Base-by-base conservation (phyloP, 176 grass and related monocot species). In the Triticum timopheevii region DNA sequence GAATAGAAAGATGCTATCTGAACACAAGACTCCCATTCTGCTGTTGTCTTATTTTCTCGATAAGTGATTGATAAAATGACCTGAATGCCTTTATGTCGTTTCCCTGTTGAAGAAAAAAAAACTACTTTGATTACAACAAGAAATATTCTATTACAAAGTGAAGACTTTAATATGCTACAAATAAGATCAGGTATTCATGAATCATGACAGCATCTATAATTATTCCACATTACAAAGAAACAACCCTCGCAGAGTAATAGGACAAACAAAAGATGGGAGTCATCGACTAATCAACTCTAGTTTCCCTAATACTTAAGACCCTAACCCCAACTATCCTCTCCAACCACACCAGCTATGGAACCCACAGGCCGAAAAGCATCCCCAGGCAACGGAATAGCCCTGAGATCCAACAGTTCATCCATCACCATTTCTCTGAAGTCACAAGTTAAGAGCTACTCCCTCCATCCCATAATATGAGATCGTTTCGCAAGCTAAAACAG, bases 11-110 rank as follows among this genome's bases (percentile, higher is more conserved):
- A 77, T 94, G 85, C 90, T 99, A 99, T 99, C 97, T 94, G 85
- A 96, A 96, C 76, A 96, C 92, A 88, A 96, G 85, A 65, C 89
- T 99, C 77, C 94, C 92, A 87, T 96, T 99, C 79, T 94, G 92
- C 16, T 91, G 90, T 9, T 85, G 97, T 85, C 94, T 92, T 87
- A 99, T 85, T 91, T 96, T 94, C 85, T 96, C 94, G 30, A 99
- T 86, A 78, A 99, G 88, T 11, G 83, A 89, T 88, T 96, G 94
- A 67, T 99, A 99, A 77, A 94, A 99, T 65, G 94, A 90, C 81
- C 81, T 96, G 77, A 99, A 78, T 79, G 92, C 83, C 77, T 94
- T 99, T 68, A 92, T 71, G 85, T 99, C 97, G 87, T 88, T 94
- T 69, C 39, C 90, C 97, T 96, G 88, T 69, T 69, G 62, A 88